phyloP scores from a whole-genome alignment of 768 basidiomycete species.

The Pleurotus tuber-regium region DNA sequence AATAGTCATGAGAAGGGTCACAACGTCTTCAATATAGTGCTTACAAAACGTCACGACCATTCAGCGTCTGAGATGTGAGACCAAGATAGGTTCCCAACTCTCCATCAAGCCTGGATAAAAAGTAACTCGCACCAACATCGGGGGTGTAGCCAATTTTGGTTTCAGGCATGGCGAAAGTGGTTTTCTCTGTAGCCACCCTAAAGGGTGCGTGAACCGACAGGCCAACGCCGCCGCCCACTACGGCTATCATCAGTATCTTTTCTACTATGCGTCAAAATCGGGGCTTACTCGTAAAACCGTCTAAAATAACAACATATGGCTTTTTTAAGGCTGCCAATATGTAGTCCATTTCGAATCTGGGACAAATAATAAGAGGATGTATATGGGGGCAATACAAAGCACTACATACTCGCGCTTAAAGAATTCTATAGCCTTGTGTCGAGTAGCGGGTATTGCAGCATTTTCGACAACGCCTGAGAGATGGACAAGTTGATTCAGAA shows the following conservation, averaged over 20 bases:
- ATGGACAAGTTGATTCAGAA: not conserved
- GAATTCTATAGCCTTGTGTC: constrained; percentile 71
- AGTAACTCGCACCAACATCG: constrained; percentile 91
- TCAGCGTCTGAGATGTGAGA: constrained; percentile 70
- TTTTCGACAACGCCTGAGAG: constrained; percentile 54
- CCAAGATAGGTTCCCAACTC: constrained; percentile 92
- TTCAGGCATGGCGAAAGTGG: constrained; percentile 94
- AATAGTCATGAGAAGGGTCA: not conserved
- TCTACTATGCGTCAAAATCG: constrained; percentile 11
- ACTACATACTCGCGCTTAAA: constrained; percentile 87
- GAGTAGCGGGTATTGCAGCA: constrained; percentile 48
- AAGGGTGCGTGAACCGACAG: constrained; percentile 82
- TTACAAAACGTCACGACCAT: constrained; percentile 85
- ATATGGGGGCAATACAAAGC: constrained; percentile 14
- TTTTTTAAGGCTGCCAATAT: constrained; percentile 68
- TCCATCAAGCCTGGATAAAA: constrained; percentile 88
- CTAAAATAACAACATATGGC: constrained; percentile 89
- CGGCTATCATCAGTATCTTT: constrained; percentile 9
- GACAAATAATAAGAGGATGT: constrained; percentile 13
- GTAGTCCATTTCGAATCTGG: constrained; percentile 80
- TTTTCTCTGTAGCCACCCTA: constrained; percentile 91
- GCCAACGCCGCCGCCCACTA: constrained; percentile 97
- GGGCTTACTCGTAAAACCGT: constrained; percentile 85
- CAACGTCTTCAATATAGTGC: constrained; percentile 37
- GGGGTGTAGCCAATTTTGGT: constrained; percentile 89